Evolutionary conservation across 495 filamentous ascomycete genomes (phyloP).

Genomic region (Penicillium chermesinum): DNA sequence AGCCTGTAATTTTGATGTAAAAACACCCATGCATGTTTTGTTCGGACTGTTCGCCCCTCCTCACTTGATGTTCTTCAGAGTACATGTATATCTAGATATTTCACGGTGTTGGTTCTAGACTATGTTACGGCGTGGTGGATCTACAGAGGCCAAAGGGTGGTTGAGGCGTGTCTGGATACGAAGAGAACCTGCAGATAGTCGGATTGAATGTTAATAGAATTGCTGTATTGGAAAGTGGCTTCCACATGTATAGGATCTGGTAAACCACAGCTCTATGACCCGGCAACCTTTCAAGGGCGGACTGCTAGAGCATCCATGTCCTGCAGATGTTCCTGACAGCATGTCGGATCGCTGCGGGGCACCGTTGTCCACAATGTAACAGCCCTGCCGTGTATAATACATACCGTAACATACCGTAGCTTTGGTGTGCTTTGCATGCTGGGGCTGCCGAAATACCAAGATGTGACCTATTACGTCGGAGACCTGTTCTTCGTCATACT

Average conservation of each 20-base stretch:
- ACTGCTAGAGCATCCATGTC: neutral
- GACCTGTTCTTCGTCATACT: constrained; percentile 18
- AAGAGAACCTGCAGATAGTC: neutral
- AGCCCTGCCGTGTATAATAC: neutral
- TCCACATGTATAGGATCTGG: no score
- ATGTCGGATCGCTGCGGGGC: constrained; percentile 24
- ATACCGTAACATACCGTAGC: neutral
- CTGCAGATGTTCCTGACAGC: constrained; percentile 22
- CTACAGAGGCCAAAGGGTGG: neutral
- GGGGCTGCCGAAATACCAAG: neutral
- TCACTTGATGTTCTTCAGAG: constrained; percentile 8
- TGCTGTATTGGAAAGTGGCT: no score
- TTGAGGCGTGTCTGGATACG: neutral
- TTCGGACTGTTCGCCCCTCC: constrained; percentile 5
- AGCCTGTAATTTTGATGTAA: constrained; percentile 18
- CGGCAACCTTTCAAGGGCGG: no score
- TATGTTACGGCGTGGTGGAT: constrained; percentile 2
- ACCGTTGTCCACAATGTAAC: neutral
- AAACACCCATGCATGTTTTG: constrained; percentile 16
- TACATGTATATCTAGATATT: constrained; percentile 22
- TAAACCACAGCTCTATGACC: no score
- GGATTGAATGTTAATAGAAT: neutral
- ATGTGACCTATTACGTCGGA: constrained; percentile 2
- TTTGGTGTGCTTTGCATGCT: neutral
- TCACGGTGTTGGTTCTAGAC: constrained; percentile 10